Percentiles rank a stretch among this genome's conserved stretches.
These are phyloP conservation scores for Zopfia rhizophila DNA, from an alignment of 2,329 filamentous ascomycete genomes.

Conservation along the genomic window DNA sequence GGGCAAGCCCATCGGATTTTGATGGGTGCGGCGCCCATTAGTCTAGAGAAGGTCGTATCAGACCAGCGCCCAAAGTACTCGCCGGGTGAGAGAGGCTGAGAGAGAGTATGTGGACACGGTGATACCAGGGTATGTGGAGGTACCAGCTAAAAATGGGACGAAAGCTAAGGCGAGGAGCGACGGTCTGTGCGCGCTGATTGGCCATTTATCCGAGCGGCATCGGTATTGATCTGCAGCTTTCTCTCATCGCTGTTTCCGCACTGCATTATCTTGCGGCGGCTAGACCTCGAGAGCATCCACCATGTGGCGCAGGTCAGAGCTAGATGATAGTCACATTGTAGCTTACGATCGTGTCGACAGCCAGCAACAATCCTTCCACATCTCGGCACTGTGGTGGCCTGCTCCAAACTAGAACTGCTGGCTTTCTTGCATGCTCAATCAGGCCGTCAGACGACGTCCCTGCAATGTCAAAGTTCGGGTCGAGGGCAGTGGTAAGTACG, in stretches of 20 bases:
- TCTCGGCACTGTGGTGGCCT: constrained; percentile 29
- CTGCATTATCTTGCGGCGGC: no score
- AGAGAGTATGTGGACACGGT: constrained; percentile 8
- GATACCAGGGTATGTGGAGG: constrained; percentile 12
- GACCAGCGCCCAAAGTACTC: constrained; percentile 10
- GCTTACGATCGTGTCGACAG: constrained; percentile 27
- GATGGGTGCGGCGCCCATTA: constrained; percentile 10
- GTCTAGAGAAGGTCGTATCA: constrained; percentile 6
- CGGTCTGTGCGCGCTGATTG: constrained; percentile 18
- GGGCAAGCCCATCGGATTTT: constrained; percentile 19
- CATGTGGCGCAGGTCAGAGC: constrained; percentile 25
- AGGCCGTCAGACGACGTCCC: constrained; percentile 26
- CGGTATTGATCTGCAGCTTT: constrained; percentile 24
- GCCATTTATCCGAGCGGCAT: constrained; percentile 28
- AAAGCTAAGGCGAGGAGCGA: constrained; percentile 16
- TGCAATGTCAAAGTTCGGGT: constrained; percentile 20
- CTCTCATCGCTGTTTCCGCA: constrained; percentile 8
- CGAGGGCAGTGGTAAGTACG: constrained; percentile 8
- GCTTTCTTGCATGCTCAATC: constrained; percentile 29
- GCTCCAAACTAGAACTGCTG: constrained; percentile 23
- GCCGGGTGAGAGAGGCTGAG: constrained; percentile 13
- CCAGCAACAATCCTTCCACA: constrained; percentile 24
- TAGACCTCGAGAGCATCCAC: no score
- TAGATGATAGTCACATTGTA: constrained; percentile 17
- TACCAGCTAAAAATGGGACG: constrained; percentile 25